Evolutionary conservation across 495 filamentous ascomycete species (phyloP).

Genomic region (Lophium mytilinum): DNA sequence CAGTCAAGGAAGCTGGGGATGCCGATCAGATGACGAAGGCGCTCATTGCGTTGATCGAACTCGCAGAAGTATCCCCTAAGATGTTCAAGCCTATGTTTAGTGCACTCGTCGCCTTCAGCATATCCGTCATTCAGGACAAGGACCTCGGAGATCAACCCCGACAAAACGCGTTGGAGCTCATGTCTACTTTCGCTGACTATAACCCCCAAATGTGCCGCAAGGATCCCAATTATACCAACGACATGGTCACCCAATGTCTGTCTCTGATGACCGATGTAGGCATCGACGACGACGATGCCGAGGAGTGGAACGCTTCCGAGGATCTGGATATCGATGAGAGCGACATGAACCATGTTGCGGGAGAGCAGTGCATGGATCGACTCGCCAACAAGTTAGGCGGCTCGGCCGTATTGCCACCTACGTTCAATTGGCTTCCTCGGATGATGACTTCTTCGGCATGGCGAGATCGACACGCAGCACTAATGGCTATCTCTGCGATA

Average conservation of each 20-base stretch:
- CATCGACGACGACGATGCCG: conserved; percentile 86
- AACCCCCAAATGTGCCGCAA: conserved; percentile 90
- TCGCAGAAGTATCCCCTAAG: conserved; percentile 81
- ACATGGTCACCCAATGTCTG: conserved; percentile 98
- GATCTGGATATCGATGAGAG: conserved; percentile 95
- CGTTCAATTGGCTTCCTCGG: conserved; percentile 90
- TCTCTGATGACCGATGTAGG: conserved; percentile 99
- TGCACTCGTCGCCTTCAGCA: conserved; percentile 82
- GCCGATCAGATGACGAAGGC: conserved; percentile 84
- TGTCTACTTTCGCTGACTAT: conserved; percentile 97
- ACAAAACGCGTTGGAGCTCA: conserved; percentile 91
- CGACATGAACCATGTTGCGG: conserved; percentile 94
- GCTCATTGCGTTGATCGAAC: conserved; percentile 81
- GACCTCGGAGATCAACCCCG: conserved; percentile 81
- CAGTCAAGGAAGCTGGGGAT: conserved; percentile 81
- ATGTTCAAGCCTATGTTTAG: conserved; percentile 95
- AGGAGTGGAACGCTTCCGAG: conserved; percentile 87
- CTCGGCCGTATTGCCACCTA: conserved; percentile 75
- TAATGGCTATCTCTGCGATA: conserved; percentile 99
- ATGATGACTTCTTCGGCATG: conserved; percentile 96
- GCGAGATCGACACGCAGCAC: conserved; percentile 91
- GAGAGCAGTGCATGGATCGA: conserved; percentile 98
- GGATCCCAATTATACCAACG: conserved; percentile 75
- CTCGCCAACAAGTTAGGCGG: conserved; percentile 96
- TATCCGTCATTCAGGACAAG: conserved; percentile 91